Conservation (phyloP, 768 basidiomycete species). For the Suillus hirtellus region DNA sequence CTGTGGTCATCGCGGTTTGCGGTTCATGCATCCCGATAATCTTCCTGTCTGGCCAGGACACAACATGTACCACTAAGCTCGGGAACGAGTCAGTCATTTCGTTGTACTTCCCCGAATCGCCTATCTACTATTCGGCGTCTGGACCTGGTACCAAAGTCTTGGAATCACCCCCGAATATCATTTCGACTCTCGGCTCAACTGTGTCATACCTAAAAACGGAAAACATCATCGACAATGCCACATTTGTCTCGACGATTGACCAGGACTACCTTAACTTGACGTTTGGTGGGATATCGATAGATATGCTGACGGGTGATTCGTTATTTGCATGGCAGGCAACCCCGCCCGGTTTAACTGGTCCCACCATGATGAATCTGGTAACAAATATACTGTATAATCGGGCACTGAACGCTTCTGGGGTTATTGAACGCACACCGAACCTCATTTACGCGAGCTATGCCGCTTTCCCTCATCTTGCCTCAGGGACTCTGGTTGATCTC, state of each 20-base stretch:
- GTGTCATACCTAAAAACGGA: slow-evolving; percentile 36
- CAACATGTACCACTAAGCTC: slow-evolving; percentile 51
- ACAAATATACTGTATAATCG: slow-evolving; percentile 67
- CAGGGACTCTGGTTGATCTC: slow-evolving; percentile 58
- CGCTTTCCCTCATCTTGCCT: slow-evolving; percentile 55
- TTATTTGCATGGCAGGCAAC: slow-evolving; percentile 74
- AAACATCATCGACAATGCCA: slow-evolving; percentile 54
- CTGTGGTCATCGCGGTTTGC: slow-evolving; percentile 53
- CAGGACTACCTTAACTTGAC: slow-evolving; percentile 55
- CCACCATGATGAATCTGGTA: slow-evolving; percentile 64
- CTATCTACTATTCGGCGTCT: slow-evolving; percentile 34
- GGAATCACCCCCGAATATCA: slow-evolving; percentile 55
- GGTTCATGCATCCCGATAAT: slow-evolving; percentile 69
- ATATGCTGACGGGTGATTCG: slow-evolving; percentile 47
- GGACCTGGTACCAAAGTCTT: slow-evolving; percentile 40
- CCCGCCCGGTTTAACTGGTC: slow-evolving; percentile 57
- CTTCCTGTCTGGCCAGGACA: slow-evolving; percentile 53
- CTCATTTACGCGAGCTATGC: slow-evolving; percentile 60
- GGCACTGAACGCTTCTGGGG: slow-evolving; percentile 55
- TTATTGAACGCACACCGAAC: slow-evolving; percentile 38
- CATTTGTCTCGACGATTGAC: slow-evolving; percentile 56
- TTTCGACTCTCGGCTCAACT: slow-evolving; percentile 45
- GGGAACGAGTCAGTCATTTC: slow-evolving; percentile 39
- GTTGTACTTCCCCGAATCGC: slow-evolving; percentile 56
- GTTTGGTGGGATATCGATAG: slow-evolving; percentile 68